Conservation (phyloP, 495 filamentous ascomycete species). For the Aeminium ludgeri region DNA sequence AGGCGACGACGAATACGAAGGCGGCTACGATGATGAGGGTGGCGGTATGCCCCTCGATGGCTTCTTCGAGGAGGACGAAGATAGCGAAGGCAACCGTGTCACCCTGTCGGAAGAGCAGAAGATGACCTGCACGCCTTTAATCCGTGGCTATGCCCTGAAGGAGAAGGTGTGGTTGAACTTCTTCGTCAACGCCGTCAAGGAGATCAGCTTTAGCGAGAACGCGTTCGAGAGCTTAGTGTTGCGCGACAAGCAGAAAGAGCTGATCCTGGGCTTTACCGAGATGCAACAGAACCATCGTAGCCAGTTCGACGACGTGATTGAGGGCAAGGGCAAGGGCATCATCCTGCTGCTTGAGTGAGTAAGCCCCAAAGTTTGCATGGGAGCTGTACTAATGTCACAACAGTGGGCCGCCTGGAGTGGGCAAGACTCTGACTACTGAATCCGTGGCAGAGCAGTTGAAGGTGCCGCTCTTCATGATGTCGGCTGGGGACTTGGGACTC, state of each 20-base stretch:
- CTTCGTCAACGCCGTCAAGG: constrained; percentile 22
- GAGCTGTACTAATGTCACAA: neutral
- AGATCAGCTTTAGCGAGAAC: constrained; percentile 26
- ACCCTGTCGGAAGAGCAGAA: constrained; percentile 24
- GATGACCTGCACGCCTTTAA: constrained; percentile 23
- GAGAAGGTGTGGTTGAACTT: constrained; percentile 30
- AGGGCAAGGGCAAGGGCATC: constrained; percentile 31
- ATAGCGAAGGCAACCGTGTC: constrained; percentile 16
- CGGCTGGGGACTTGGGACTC: constrained; percentile 25
- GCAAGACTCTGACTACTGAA: constrained; percentile 28
- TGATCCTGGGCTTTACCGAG: constrained; percentile 35
- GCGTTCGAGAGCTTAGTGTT: constrained; percentile 34
- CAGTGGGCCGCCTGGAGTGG: constrained; percentile 24
- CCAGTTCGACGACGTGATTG: constrained; percentile 39
- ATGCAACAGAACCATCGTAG: constrained; percentile 27
- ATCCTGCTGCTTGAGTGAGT: constrained; percentile 22
- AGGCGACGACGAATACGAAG: constrained; percentile 18
- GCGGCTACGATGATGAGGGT: constrained; percentile 17
- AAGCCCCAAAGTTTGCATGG: neutral
- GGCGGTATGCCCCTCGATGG: constrained; percentile 26
- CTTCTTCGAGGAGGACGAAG: constrained; percentile 23
- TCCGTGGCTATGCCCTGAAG: constrained; percentile 30
- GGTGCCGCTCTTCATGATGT: constrained; percentile 27
- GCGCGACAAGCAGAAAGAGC: constrained; percentile 28
- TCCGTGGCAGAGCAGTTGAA: constrained; percentile 27